Evolutionary conservation across 371 early-diverging fungal species (phyloP).

Genomic region (Mortierella sp.): DNA sequence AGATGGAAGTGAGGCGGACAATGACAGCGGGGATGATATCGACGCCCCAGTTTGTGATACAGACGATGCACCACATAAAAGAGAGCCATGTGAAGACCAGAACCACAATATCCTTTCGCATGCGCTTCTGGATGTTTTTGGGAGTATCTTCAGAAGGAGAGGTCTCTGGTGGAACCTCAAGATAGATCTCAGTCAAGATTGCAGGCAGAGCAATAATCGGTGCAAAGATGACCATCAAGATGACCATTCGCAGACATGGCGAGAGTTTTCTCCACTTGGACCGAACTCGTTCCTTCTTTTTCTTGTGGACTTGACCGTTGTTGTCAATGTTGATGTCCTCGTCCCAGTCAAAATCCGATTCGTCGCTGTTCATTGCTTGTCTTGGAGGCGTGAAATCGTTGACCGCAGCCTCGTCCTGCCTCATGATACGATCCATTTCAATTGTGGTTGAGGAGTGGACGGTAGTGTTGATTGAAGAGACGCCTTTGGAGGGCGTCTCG

Average conservation of each 20-base stretch:
- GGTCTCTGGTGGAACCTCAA: slow-evolving; percentile 8
- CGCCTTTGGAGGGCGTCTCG: not conserved
- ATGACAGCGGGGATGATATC: slow-evolving; percentile 44
- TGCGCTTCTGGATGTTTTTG: not conserved
- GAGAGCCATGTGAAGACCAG: slow-evolving; percentile 43
- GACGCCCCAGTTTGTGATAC: slow-evolving; percentile 51
- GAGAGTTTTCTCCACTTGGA: slow-evolving; percentile 45
- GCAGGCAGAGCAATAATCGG: slow-evolving; percentile 48
- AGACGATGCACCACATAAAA: slow-evolving; percentile 48
- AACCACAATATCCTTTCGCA: slow-evolving; percentile 40
- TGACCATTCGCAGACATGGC: slow-evolving; percentile 46
- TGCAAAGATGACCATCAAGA: slow-evolving; percentile 34
- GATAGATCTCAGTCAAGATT: slow-evolving; percentile 30
- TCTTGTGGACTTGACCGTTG: slow-evolving; percentile 24
- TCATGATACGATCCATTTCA: slow-evolving; percentile 51
- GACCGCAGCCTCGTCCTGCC: slow-evolving; percentile 34
- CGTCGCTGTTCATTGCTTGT: slow-evolving; percentile 52
- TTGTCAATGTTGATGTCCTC: slow-evolving; percentile 50
- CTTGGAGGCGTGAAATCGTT: slow-evolving; percentile 45
- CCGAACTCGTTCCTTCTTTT: slow-evolving; percentile 9
- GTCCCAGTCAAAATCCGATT: slow-evolving; percentile 53
- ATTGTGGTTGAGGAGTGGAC: slow-evolving; percentile 36
- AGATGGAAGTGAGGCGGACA: slow-evolving; percentile 42
- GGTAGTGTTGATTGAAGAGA: not conserved
- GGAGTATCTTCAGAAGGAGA: not conserved